Percentiles rank a stretch among this genome's conserved stretches.
Conservation (phyloP, 805 yeast genomes). For the Saccharomycopsis synnaedendra region DNA sequence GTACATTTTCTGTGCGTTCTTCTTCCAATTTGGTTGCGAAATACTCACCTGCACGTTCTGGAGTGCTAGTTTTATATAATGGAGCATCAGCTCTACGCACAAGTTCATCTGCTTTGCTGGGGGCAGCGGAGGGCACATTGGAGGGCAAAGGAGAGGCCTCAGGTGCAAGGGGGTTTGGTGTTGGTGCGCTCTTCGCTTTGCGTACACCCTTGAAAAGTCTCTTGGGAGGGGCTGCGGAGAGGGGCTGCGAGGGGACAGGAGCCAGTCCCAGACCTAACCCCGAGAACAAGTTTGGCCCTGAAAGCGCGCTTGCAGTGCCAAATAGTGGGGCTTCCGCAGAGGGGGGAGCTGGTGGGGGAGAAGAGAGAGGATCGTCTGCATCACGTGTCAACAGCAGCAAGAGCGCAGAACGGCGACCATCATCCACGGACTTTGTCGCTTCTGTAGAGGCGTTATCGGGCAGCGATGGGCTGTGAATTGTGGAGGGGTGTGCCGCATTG, state of each 20-base stretch:
- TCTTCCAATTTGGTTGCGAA: not conserved
- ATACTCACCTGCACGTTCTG: too few species aligned
- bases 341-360: not conserved
- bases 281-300: constrained; percentile 17
- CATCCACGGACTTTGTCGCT: constrained; percentile 6
- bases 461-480: not conserved
- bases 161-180: constrained; percentile 36
- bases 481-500: constrained; percentile 4
- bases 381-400: constrained; percentile 15
- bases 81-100: constrained; percentile 42
- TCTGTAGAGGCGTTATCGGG: constrained; percentile 6
- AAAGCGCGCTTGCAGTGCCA: not conserved
- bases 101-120: constrained; percentile 24
- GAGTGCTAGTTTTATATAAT: constrained; percentile 24
- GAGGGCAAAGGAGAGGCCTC: not conserved
- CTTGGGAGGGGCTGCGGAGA: not conserved
- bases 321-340: constrained; percentile 2
- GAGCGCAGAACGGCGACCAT: constrained; percentile 17
- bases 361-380: constrained; percentile 4
- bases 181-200: constrained; percentile 22
- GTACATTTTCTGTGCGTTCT: constrained; percentile 7
- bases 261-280: constrained; percentile 4
- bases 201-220: not conserved
- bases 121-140: not conserved
- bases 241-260: not conserved